Evolutionary conservation across 2,329 filamentous ascomycete species (phyloP).

Genomic region (Aspergillus aculeatinus): DNA sequence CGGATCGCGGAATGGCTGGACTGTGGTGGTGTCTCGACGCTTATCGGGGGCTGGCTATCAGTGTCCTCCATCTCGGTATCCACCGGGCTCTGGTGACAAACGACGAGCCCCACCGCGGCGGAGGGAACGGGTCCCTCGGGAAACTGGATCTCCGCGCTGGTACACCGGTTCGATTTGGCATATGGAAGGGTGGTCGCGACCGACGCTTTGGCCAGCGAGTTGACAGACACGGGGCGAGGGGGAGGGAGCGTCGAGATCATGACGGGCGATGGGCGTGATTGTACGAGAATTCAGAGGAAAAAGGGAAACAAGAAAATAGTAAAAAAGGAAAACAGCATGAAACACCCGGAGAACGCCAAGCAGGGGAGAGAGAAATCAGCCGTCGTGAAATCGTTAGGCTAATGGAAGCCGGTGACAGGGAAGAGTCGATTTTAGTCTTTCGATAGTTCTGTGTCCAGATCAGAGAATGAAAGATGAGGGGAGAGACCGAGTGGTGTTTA

Average conservation of each 20-base stretch:
- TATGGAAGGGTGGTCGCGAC: constrained; percentile 22
- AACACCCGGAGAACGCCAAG: constrained; percentile 14
- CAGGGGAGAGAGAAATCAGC: constrained; percentile 3
- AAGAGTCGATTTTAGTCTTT: neutral
- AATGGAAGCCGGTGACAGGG: constrained; percentile 2
- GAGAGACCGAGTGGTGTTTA: neutral
- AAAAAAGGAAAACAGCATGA: neutral
- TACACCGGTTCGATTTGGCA: constrained; percentile 27
- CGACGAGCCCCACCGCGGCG: constrained; percentile 21
- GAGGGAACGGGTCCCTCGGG: constrained; percentile 24
- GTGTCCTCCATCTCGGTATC: constrained; percentile 30
- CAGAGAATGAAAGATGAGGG: constrained; percentile 7
- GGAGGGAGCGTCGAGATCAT: constrained; percentile 35
- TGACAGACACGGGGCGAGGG: constrained; percentile 34
- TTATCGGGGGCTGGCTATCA: constrained; percentile 10
- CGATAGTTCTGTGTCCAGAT: neutral
- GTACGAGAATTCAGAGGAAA: constrained; percentile 5
- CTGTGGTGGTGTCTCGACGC: constrained; percentile 11
- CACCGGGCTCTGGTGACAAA: constrained; percentile 22
- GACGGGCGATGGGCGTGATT: constrained; percentile 16
- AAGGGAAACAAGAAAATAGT: neutral
- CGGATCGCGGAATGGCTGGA: constrained; percentile 18
- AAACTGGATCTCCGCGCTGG: constrained; percentile 26
- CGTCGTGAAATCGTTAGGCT: constrained; percentile 17
- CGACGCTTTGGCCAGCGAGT: constrained; percentile 29